These are phyloP conservation scores for Fusarium pseudograminearum DNA, from an alignment of 2,329 filamentous ascomycete species.

Conservation along the genomic window DNA sequence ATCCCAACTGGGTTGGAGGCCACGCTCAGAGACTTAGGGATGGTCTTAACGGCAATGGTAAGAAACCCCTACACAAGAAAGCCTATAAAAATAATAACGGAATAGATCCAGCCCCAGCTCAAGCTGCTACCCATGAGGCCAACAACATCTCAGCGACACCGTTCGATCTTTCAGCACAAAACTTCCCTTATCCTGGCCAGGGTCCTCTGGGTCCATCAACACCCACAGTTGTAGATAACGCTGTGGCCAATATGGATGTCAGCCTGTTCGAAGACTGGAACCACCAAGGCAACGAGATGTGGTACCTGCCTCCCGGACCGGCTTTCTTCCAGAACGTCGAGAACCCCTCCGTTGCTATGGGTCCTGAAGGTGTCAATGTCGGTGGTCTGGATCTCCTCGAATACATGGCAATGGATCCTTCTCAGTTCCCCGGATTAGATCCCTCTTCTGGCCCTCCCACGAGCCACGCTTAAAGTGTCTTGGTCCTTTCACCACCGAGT, in stretches of 20 bases:
- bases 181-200: slow-evolving; percentile 66
- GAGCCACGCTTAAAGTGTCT: slow-evolving; percentile 16
- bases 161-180: slow-evolving; percentile 67
- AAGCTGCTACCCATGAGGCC: slow-evolving; percentile 51
- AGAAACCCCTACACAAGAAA: slow-evolving; percentile 28
- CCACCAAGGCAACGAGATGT: slow-evolving; percentile 70
- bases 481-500: not conserved
- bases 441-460: slow-evolving; percentile 44
- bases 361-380: slow-evolving; percentile 74
- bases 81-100: slow-evolving; percentile 25
- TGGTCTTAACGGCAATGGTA: slow-evolving; percentile 55
- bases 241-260: slow-evolving; percentile 52
- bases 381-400: slow-evolving; percentile 75
- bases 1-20: slow-evolving; percentile 51
- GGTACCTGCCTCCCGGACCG: slow-evolving; percentile 73
- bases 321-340: slow-evolving; percentile 75
- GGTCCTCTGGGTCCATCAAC: slow-evolving; percentile 64
- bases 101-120: slow-evolving; percentile 51
- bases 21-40: slow-evolving; percentile 58
- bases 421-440: slow-evolving; percentile 55
- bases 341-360: slow-evolving; percentile 72
- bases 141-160: slow-evolving; percentile 73
- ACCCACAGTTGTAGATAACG: slow-evolving; percentile 55
- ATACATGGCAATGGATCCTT: slow-evolving; percentile 72
- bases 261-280: slow-evolving; percentile 68